phyloP scores from a whole-genome alignment of 2,329 filamentous ascomycete species.

The Pseudovirgaria hyperparasitica region DNA sequence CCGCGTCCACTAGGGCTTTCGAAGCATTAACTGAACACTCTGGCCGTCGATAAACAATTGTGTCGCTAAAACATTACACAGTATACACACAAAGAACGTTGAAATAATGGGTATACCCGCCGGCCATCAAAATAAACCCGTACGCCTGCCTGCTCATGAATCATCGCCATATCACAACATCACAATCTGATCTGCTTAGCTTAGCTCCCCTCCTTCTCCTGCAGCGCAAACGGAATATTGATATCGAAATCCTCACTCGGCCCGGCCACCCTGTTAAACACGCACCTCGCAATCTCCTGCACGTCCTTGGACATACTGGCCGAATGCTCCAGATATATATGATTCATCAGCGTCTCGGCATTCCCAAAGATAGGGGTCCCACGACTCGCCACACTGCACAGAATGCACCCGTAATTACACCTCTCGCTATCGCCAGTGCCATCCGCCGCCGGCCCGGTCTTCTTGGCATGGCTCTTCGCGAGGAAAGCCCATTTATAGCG shows the following conservation, averaged over 20 bases:
- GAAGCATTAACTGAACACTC: too few species aligned
- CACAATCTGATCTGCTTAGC: too few species aligned
- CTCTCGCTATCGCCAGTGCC: slow-evolving; percentile 5
- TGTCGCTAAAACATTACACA: too few species aligned
- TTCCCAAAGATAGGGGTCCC: slow-evolving; percentile 22
- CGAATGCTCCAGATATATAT: slow-evolving; percentile 23
- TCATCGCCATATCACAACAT: too few species aligned
- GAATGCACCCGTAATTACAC: slow-evolving; percentile 21
- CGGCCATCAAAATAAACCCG: too few species aligned
- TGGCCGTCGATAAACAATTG: too few species aligned
- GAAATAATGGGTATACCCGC: too few species aligned
- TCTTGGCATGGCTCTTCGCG: slow-evolving; percentile 22
- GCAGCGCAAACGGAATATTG: slow-evolving; percentile 14
- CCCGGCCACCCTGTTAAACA: slow-evolving; percentile 22
- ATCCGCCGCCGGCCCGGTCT: slow-evolving; percentile 2
- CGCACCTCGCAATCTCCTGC: slow-evolving; percentile 16
- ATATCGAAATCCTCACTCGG: slow-evolving; percentile 24
- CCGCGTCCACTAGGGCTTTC: too few species aligned
- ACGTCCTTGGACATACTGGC: slow-evolving; percentile 14
- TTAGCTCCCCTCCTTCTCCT: too few species aligned
- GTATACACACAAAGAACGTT: too few species aligned
- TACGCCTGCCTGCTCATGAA: too few species aligned
- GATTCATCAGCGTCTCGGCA: slow-evolving; percentile 26
- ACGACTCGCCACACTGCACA: slow-evolving; percentile 20
- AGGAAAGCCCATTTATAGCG: slow-evolving; percentile 27